A percentile compares a stretch with the other conserved stretches of the same genome.
phyloP scores from a whole-genome alignment of 306 rosid genomes.

The Lablab purpureus region DNA sequence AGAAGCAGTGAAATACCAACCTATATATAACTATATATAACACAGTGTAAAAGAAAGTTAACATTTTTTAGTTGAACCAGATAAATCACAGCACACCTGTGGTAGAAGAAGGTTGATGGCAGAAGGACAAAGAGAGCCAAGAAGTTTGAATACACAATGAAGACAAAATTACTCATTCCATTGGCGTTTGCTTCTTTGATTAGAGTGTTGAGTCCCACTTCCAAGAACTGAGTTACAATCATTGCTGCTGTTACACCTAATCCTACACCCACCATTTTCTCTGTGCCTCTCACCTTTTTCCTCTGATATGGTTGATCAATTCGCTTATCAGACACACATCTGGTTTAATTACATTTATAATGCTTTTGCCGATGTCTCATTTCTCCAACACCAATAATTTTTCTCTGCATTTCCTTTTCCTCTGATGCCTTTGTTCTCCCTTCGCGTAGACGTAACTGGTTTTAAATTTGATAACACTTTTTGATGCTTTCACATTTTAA shows the following conservation, averaged over 20 bases:
- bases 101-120: constrained; percentile 45
- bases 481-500: no score
- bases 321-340: neutral
- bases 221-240: constrained; percentile 48
- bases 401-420: no score
- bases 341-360: neutral
- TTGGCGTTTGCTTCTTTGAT: constrained; percentile 44
- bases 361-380: neutral
- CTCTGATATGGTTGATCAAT: neutral
- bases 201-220: constrained; percentile 49
- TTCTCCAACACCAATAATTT: no score
- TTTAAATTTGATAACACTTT: no score
- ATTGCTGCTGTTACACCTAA: constrained; percentile 43
- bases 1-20: neutral
- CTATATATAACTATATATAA: neutral
- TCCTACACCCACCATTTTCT: constrained; percentile 41
- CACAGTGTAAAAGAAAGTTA: neutral
- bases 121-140: constrained; percentile 52
- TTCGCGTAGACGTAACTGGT: no score
- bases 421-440: no score
- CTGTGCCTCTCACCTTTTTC: neutral
- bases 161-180: constrained; percentile 56
- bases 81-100: constrained; percentile 24
- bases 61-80: neutral
- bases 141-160: constrained; percentile 48